A percentile compares a stretch with the other conserved stretches of the same genome.
Conservation (phyloP, 352 stramenopile genomes). For the Phytophthora cryptogea region DNA sequence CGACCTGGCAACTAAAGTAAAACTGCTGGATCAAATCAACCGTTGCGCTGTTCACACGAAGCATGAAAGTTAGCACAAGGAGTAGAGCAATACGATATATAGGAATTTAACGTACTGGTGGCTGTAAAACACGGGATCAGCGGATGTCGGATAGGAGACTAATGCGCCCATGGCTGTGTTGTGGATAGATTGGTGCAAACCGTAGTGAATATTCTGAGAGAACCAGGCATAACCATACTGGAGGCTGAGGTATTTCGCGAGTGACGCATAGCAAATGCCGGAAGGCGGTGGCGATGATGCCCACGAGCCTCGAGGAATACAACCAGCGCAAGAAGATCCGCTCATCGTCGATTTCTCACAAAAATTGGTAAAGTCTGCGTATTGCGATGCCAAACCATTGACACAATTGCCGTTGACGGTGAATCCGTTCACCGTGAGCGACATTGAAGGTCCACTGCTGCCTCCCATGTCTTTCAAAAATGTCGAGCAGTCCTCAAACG, state of each 20-base stretch:
- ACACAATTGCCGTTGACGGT: constrained; percentile 35
- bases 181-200: constrained; percentile 73
- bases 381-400: constrained; percentile 24
- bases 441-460: constrained; percentile 31
- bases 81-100: background rate
- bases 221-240: constrained; percentile 55
- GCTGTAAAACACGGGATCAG: constrained; percentile 78
- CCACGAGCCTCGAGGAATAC: constrained; percentile 63
- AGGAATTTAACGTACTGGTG: constrained; percentile 59
- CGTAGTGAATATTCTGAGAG: constrained; percentile 61
- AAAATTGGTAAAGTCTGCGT: constrained; percentile 46
- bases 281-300: constrained; percentile 45
- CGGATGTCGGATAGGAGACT: constrained; percentile 45
- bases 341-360: constrained; percentile 54
- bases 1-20: constrained; percentile 72
- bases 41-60: constrained; percentile 40
- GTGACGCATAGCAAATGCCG: constrained; percentile 58
- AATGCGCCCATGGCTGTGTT: constrained; percentile 54
- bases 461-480: constrained; percentile 72
- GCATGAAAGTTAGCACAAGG: constrained; percentile 6
- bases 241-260: constrained; percentile 49
- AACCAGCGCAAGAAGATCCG: constrained; percentile 43
- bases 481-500: constrained; percentile 57
- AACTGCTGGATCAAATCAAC: constrained; percentile 68
- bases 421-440: constrained; percentile 28